A percentile compares a stretch with the other conserved stretches of the same genome.
phyloP scores from a whole-genome alignment of 495 filamentous ascomycete species.

The Astrocystis sublimbata region DNA sequence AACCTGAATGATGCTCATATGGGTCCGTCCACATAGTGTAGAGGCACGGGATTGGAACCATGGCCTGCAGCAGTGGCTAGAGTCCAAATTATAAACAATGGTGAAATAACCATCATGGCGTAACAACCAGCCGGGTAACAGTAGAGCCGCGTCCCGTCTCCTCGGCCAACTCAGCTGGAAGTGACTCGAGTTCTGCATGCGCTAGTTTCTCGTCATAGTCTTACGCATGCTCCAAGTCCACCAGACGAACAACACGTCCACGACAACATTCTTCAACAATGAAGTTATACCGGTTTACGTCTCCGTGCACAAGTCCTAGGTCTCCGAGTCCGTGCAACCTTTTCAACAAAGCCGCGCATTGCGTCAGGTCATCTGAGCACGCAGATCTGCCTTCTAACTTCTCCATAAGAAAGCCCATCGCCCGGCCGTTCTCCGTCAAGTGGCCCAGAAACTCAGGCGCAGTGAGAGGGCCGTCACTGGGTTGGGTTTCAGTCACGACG shows the following conservation, averaged over 20 bases:
- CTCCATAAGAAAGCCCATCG: conserved; percentile 41
- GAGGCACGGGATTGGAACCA: conserved; percentile 1
- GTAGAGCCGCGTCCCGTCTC: conserved; percentile 18
- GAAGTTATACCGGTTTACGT: conserved; percentile 28
- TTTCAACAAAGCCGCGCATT: conserved; percentile 9
- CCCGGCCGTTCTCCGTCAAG: conserved; percentile 34
- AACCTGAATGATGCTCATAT: neutral
- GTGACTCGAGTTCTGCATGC: conserved; percentile 13
- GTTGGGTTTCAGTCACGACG: conserved; percentile 9
- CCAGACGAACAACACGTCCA: conserved; percentile 14
- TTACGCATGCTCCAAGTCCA: conserved; percentile 20
- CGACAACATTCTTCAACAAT: conserved; percentile 9
- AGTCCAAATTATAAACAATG: neutral
- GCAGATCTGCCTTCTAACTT: conserved; percentile 28
- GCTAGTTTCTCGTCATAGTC: conserved; percentile 19
- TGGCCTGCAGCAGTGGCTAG: neutral
- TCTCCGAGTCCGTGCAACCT: conserved; percentile 19
- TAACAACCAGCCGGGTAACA: conserved; percentile 2
- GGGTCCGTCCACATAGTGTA: neutral
- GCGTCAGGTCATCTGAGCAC: conserved; percentile 16
- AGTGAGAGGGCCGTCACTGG: conserved; percentile 18
- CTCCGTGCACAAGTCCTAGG: conserved; percentile 22
- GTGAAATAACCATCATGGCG: conserved; percentile 4
- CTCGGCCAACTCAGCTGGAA: conserved; percentile 18
- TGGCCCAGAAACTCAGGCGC: conserved; percentile 37